Conservation (phyloP, 2,329 filamentous ascomycete genomes). For the Chaetomiaceae sp. region DNA sequence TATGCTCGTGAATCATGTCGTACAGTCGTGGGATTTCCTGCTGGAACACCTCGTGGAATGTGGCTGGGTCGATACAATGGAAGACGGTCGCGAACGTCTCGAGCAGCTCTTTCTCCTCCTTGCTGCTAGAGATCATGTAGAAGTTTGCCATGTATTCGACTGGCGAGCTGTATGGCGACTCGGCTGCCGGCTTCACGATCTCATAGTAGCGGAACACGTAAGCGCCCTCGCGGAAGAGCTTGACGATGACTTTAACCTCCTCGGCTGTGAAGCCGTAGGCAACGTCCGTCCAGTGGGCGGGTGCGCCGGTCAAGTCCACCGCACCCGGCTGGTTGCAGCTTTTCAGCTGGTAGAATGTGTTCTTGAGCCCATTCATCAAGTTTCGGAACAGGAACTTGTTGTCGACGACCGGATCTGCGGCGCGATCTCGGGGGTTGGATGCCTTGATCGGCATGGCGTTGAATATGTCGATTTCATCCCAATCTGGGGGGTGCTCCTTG, state of each 20-base stretch:
- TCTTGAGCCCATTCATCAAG: constrained; percentile 90
- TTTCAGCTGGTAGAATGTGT: constrained; percentile 91
- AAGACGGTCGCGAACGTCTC: constrained; percentile 98
- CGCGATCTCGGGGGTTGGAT: constrained; percentile 82
- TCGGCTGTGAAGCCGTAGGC: constrained; percentile 96
- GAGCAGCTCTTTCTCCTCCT: constrained; percentile 94
- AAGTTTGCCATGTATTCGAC: constrained; percentile 92
- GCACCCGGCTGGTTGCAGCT: constrained; percentile 73
- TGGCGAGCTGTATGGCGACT: constrained; percentile 72
- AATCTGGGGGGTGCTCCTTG: constrained; percentile 75
- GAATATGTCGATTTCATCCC: constrained; percentile 98
- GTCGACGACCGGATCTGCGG: constrained; percentile 84
- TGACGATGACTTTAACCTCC: constrained; percentile 93
- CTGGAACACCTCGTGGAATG: constrained; percentile 97
- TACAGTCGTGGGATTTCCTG: constrained; percentile 96
- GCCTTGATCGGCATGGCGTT: constrained; percentile 94
- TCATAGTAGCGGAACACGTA: constrained; percentile 97
- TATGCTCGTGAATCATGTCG: constrained; percentile 96
- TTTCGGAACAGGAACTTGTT: constrained; percentile 99
- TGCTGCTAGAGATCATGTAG: constrained; percentile 88
- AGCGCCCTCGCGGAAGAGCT: constrained; percentile 93
- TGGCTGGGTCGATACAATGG: constrained; percentile 95
- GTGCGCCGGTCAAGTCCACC: constrained; percentile 73
- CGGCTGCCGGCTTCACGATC: constrained; percentile 70
- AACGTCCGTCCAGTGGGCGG: constrained; percentile 89